These are phyloP conservation scores for Vaccinium vitisidaea DNA, from an alignment of 148 eudicot species.

Conservation along the genomic window DNA sequence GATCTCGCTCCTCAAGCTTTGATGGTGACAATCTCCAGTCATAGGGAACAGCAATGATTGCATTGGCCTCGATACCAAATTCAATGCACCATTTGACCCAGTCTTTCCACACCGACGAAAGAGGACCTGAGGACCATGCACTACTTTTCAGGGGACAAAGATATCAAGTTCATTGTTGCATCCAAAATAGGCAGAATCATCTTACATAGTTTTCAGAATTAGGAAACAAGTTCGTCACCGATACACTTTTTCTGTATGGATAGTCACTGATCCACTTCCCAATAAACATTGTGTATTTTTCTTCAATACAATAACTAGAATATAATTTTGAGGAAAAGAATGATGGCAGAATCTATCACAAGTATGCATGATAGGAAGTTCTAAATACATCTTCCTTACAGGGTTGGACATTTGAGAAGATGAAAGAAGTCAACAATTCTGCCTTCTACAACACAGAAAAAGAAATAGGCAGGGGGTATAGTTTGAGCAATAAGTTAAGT, in stretches of 20 bases:
- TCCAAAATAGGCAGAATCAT: not conserved
- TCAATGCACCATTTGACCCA: conserved; percentile 99
- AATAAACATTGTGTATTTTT: not conserved
- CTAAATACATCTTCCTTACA: not conserved
- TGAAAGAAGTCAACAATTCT: not conserved
- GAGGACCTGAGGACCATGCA: conserved; percentile 65
- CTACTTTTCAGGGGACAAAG: conserved; percentile 11
- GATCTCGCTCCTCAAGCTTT: conserved; percentile 96
- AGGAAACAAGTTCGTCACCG: not conserved
- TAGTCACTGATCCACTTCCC: too few relatives aligned
- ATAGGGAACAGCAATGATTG: conserved; percentile 92
- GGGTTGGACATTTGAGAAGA: not conserved
- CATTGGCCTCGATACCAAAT: conserved; percentile 94
- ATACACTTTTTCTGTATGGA: not conserved
- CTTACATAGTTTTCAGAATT: not conserved
- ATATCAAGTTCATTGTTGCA: conserved; percentile 8
- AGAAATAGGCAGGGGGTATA: not conserved
- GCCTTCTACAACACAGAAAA: not conserved
- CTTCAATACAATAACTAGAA: not conserved
- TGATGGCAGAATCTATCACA: not conserved
- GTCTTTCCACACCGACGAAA: conserved; percentile 98
- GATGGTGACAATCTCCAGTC: conserved; percentile 98
- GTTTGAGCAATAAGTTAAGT: not conserved
- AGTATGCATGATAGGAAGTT: not conserved
- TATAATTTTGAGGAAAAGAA: not conserved